Evolutionary conservation across 352 stramenopile genomes (phyloP).

Genomic region (Pythium phragmitis): DNA sequence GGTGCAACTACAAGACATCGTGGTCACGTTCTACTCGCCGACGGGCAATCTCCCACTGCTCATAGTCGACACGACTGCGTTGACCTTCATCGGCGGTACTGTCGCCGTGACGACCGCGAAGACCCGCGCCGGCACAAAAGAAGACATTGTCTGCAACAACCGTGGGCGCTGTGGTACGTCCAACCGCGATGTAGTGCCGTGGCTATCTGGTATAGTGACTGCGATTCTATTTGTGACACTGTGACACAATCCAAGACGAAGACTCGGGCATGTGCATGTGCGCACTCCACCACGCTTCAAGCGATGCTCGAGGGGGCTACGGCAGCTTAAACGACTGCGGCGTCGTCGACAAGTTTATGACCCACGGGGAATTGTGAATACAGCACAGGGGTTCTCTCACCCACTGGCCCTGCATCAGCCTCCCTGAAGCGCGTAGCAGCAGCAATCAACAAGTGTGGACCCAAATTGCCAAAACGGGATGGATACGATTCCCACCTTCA

Average conservation of each 20-base stretch:
- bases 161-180: constrained; percentile 64
- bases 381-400: too few species aligned
- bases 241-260: constrained; percentile 35
- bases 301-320: constrained; percentile 47
- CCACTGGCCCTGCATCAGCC: too few species aligned
- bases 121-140: constrained; percentile 48
- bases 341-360: constrained; percentile 61
- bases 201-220: not conserved
- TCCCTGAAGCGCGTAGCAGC: not conserved
- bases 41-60: constrained; percentile 60
- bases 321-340: constrained; percentile 64
- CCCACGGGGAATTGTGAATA: constrained; percentile 47
- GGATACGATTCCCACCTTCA: too few species aligned
- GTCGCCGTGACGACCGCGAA: constrained; percentile 35
- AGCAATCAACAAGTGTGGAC: too few species aligned
- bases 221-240: too few species aligned
- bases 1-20: constrained; percentile 8
- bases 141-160: constrained; percentile 75
- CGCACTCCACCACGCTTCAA: constrained; percentile 53
- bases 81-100: constrained; percentile 39
- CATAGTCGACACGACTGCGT: constrained; percentile 25
- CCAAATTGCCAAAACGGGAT: too few species aligned
- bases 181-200: not conserved
- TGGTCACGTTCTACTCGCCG: constrained; percentile 64
- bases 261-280: constrained; percentile 65